phyloP scores from a whole-genome alignment of 2,329 filamentous ascomycete species.

The Ophiostoma sp. region DNA sequence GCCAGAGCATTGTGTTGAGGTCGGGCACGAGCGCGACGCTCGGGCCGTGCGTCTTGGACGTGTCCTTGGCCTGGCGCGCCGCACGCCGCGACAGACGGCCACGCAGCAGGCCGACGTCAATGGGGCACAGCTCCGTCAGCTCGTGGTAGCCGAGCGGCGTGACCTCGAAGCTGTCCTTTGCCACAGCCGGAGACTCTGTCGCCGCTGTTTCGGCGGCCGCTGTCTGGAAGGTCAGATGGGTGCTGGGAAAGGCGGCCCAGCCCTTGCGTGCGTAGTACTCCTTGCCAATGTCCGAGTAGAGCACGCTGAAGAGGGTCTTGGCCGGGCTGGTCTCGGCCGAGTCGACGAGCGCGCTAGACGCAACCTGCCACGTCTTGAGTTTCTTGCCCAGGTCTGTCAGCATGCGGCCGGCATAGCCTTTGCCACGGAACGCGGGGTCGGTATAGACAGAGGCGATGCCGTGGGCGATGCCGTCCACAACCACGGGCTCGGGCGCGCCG shows the following conservation, averaged over 20 bases:
- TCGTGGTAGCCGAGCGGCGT: constrained; percentile 52
- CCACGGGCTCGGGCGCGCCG: background rate
- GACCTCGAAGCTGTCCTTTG: constrained; percentile 11
- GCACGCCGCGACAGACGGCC: constrained; percentile 40
- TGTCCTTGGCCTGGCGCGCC: constrained; percentile 12
- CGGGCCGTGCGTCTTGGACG: constrained; percentile 30
- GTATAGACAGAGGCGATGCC: constrained; percentile 79
- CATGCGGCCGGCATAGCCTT: constrained; percentile 74
- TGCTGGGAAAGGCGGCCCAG: constrained; percentile 69
- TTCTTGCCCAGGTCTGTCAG: constrained; percentile 55
- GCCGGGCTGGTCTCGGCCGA: constrained; percentile 21
- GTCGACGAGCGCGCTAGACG: constrained; percentile 26
- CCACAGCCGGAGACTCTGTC: background rate
- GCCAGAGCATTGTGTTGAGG: constrained; percentile 64
- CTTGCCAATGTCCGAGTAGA: constrained; percentile 85
- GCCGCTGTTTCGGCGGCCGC: background rate
- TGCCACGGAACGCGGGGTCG: constrained; percentile 58
- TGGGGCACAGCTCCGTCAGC: constrained; percentile 54
- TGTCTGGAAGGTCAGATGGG: constrained; percentile 61
- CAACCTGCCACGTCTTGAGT: constrained; percentile 37
- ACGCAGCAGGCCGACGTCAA: constrained; percentile 60
- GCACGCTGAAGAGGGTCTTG: constrained; percentile 61
- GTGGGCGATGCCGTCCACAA: constrained; percentile 57
- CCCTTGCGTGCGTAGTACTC: constrained; percentile 71
- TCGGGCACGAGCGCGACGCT: constrained; percentile 65